Conservation (phyloP, 2,329 filamentous ascomycete genomes). For the Fusarium torulosum region DNA sequence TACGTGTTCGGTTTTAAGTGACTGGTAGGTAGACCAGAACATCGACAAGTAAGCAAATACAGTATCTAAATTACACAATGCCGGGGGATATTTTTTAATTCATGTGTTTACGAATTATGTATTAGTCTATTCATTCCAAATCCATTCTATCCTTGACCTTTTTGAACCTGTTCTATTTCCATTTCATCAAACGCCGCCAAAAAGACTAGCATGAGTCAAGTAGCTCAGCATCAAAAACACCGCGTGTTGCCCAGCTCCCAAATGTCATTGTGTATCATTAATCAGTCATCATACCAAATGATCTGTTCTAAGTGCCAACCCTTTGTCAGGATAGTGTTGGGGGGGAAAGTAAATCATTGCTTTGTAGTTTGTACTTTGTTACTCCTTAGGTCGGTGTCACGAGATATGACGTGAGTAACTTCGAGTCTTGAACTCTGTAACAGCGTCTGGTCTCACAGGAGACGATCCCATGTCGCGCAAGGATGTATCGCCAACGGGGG, state of each 20-base stretch:
- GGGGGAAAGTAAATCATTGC: neutral
- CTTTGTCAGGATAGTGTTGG: neutral
- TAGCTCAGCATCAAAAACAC: slow-evolving; percentile 8
- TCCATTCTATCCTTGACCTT: slow-evolving; percentile 9
- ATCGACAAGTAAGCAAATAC: neutral
- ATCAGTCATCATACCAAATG: slow-evolving; percentile 16
- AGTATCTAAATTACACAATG: neutral
- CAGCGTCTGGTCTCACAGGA: neutral
- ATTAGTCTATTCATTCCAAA: slow-evolving; percentile 17
- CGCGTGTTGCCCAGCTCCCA: slow-evolving; percentile 8
- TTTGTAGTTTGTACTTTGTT: neutral
- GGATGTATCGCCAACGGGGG: neutral
- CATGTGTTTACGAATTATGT: neutral
- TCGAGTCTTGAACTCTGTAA: neutral
- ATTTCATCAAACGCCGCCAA: slow-evolving; percentile 20
- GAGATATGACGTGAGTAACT: slow-evolving; percentile 14
- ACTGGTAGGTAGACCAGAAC: no score
- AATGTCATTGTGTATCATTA: slow-evolving; percentile 29
- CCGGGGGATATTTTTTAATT: neutral
- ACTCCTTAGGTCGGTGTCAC: slow-evolving; percentile 5
- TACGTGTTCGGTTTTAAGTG: neutral
- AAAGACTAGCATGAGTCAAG: slow-evolving; percentile 29
- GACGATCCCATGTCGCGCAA: slow-evolving; percentile 17
- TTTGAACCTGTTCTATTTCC: slow-evolving; percentile 20
- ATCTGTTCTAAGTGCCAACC: neutral